Conservation (phyloP, 371 early-diverging fungal genomes). For the Syncephalastrum sp. region DNA sequence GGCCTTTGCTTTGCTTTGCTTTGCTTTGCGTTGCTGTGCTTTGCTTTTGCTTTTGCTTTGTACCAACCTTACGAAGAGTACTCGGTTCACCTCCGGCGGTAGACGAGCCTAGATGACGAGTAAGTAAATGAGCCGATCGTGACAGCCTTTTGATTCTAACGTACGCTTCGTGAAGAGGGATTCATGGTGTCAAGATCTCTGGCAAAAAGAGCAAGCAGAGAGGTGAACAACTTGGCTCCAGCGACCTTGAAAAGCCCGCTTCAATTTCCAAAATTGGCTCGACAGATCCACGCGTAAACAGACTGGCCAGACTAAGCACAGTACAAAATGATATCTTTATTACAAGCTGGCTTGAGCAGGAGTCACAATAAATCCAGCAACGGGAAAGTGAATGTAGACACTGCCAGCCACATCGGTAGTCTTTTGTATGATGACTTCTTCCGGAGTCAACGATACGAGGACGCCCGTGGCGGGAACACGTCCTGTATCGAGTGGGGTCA, state of each 20-base stretch:
- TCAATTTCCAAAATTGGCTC: too few species aligned
- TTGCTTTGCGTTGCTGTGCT: too few species aligned
- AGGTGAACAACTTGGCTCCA: too few species aligned
- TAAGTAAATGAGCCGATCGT: too few species aligned
- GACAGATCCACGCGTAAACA: too few species aligned
- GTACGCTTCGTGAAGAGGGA: too few species aligned
- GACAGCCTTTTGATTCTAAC: too few species aligned
- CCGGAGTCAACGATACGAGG: constrained; percentile 30
- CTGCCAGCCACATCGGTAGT: constrained; percentile 13
- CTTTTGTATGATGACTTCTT: constrained; percentile 33
- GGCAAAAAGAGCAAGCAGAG: too few species aligned
- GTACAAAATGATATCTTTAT: too few species aligned
- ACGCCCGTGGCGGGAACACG: constrained; percentile 38
- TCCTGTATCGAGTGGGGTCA: constrained; percentile 51
- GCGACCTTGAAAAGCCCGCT: too few species aligned
- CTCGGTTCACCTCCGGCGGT: constrained; percentile 92
- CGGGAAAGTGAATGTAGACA: constrained; percentile 40
- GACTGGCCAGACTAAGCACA: background rate
- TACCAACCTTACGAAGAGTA: constrained; percentile 78
- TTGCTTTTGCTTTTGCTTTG: background rate
- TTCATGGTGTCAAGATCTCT: too few species aligned
- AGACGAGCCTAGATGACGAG: constrained; percentile 63
- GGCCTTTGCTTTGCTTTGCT: background rate
- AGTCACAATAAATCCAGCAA: constrained; percentile 25
- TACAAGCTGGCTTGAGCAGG: constrained; percentile 10